Conservation (phyloP, 805 yeast genomes). For the Candida chilensis region DNA sequence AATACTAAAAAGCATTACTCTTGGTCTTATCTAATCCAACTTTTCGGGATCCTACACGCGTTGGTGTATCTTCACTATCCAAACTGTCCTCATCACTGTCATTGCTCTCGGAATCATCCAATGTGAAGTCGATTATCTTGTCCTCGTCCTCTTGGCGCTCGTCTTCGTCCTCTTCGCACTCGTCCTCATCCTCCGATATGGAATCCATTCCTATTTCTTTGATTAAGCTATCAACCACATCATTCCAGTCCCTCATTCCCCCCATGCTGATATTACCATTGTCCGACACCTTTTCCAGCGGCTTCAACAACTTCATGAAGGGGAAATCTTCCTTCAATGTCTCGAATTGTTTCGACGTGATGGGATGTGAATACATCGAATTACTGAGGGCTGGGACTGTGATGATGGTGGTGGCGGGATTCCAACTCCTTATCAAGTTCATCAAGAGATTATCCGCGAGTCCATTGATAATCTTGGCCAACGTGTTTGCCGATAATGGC, state of each 20-base stretch:
- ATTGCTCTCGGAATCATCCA: too few relatives aligned
- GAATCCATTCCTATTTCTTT: slow-evolving; percentile 12
- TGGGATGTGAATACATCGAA: slow-evolving; percentile 16
- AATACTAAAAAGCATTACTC: too few relatives aligned
- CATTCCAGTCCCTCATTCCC: slow-evolving; percentile 17
- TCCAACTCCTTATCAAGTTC: slow-evolving; percentile 14
- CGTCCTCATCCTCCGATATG: slow-evolving; percentile 17
- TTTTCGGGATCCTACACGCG: too few relatives aligned
- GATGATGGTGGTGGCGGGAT: slow-evolving; percentile 13
- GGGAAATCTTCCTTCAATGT: slow-evolving; percentile 13
- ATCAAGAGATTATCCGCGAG: slow-evolving; percentile 14
- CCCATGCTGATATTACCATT: slow-evolving; percentile 19
- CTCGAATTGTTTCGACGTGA: slow-evolving; percentile 12
- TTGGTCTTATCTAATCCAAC: too few relatives aligned
- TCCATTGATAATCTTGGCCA: slow-evolving; percentile 15
- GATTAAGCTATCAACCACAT: slow-evolving; percentile 13
- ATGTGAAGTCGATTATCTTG: too few relatives aligned
- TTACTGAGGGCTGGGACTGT: slow-evolving; percentile 14
- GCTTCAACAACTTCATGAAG: slow-evolving; percentile 13
- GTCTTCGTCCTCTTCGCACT: slow-evolving; percentile 23
- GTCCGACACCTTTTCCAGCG: slow-evolving; percentile 15
- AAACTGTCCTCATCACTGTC: too few relatives aligned
- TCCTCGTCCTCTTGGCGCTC: slow-evolving; percentile 26
- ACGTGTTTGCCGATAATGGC: slow-evolving; percentile 14
- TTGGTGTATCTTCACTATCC: too few relatives aligned